Evolutionary conservation across 73 alveolate species (phyloP).

Genomic region (Tetrahymena borealis): DNA sequence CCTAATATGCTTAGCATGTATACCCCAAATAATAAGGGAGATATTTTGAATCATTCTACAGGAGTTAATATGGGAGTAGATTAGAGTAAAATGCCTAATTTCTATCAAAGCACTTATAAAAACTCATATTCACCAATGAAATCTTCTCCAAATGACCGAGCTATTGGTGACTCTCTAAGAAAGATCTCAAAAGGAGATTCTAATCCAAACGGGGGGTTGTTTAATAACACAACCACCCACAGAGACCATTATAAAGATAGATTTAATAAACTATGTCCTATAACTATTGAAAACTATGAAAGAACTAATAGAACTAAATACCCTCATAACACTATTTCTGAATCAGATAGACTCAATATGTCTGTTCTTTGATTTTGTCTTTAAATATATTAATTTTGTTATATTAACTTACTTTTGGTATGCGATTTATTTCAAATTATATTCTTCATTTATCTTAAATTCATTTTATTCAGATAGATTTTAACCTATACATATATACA

Average conservation of each 20-base stretch:
- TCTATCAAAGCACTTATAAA: neutral
- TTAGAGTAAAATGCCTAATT: slow-evolving; percentile 1
- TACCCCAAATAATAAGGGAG: neutral
- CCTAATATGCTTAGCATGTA: neutral
- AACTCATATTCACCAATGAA: neutral
- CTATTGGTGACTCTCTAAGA: neutral
- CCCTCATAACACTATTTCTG: neutral
- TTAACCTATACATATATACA: no score
- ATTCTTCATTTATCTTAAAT: no score
- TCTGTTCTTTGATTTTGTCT: neutral
- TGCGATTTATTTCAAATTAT: no score
- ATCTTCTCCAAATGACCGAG: neutral
- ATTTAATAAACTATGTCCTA: neutral
- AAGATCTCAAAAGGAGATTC: neutral
- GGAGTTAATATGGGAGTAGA: neutral
- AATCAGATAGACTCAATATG: neutral
- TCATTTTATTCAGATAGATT: no score
- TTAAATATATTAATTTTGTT: no score
- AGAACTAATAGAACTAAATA: neutral
- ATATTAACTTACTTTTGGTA: no score
- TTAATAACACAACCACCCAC: neutral
- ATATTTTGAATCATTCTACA: neutral
- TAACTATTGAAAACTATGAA: neutral
- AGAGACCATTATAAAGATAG: neutral
- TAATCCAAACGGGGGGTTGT: neutral